Percentiles rank a stretch among this genome's conserved stretches.
Evolutionary conservation across 495 filamentous ascomycete genomes (phyloP).

Genomic region (Podospora pseudocomata): DNA sequence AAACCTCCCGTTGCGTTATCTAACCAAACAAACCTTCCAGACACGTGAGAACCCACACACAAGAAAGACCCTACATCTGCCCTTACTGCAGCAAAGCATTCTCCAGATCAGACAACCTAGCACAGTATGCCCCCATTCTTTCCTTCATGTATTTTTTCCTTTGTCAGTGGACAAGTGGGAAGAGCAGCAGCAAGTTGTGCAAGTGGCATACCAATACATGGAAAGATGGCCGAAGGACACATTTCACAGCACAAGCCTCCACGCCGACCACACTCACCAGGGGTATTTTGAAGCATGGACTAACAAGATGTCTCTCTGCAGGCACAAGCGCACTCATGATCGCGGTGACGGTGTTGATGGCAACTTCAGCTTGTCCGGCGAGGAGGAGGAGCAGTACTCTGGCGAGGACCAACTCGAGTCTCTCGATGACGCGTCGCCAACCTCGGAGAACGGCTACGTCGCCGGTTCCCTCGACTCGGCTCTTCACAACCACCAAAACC

Average conservation of each 20-base stretch:
- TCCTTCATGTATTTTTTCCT: conserved; percentile 32
- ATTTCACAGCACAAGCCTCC: conserved; percentile 34
- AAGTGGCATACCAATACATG: conserved; percentile 32
- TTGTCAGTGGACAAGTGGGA: conserved; percentile 28
- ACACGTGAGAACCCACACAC: conserved; percentile 98
- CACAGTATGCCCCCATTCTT: conserved; percentile 68
- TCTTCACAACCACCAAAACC: conserved; percentile 30
- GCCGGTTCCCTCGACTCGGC: conserved; percentile 42
- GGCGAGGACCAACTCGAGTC: conserved; percentile 69
- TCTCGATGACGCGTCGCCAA: conserved; percentile 69
- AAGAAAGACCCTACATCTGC: conserved; percentile 97
- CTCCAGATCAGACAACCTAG: conserved; percentile 95
- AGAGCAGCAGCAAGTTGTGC: conserved; percentile 32
- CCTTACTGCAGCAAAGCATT: conserved; percentile 97
- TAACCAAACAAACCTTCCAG: conserved; percentile 63
- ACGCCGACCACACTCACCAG: conserved; percentile 22
- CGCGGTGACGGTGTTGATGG: conserved; percentile 68
- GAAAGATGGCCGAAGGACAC: conserved; percentile 21
- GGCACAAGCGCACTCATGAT: conserved; percentile 95
- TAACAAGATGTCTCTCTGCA: conserved; percentile 42
- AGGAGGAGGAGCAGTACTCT: conserved; percentile 70
- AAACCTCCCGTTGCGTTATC: conserved; percentile 41
- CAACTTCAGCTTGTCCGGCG: conserved; percentile 60
- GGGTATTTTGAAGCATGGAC: conserved; percentile 19
- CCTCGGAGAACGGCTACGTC: conserved; percentile 54